Evolutionary conservation across 768 basidiomycete genomes (phyloP).

Genomic region (Lactarius sp.): DNA sequence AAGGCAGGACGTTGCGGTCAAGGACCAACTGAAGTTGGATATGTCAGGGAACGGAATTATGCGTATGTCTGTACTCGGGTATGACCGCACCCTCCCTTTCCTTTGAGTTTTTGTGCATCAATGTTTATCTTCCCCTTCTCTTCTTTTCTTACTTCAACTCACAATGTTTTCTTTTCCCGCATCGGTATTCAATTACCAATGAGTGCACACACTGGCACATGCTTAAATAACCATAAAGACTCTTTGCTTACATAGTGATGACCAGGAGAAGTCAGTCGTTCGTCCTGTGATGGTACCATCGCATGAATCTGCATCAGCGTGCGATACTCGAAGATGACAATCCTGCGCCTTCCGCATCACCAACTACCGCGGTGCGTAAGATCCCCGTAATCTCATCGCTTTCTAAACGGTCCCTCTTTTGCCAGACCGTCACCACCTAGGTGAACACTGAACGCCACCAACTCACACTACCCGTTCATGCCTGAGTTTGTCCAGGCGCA

Average conservation of each 20-base stretch:
- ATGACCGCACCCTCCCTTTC: neutral
- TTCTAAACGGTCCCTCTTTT: neutral
- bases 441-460: constrained; percentile 33
- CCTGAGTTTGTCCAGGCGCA: constrained; percentile 57
- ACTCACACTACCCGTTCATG: constrained; percentile 45
- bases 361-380: constrained; percentile 8
- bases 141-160: constrained; percentile 5
- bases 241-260: neutral
- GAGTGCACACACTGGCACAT: constrained; percentile 17
- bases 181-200: constrained; percentile 16
- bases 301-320: neutral
- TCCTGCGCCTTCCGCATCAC: no score
- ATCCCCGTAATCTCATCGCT: neutral
- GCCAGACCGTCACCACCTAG: constrained; percentile 31
- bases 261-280: neutral
- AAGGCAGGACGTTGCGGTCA: no score
- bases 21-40: no score
- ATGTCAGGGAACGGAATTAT: neutral
- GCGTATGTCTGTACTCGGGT: constrained; percentile 15
- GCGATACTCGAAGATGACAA: constrained; percentile 6
- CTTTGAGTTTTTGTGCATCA: neutral
- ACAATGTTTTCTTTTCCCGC: constrained; percentile 6
- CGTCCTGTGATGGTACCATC: no score
- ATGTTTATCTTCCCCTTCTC: neutral
- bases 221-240: neutral